Evolutionary conservation across 768 basidiomycete genomes (phyloP), one percentile per base, ranked within the genome.

Genomic region (Boletus rufocinnamomeus): DNA sequence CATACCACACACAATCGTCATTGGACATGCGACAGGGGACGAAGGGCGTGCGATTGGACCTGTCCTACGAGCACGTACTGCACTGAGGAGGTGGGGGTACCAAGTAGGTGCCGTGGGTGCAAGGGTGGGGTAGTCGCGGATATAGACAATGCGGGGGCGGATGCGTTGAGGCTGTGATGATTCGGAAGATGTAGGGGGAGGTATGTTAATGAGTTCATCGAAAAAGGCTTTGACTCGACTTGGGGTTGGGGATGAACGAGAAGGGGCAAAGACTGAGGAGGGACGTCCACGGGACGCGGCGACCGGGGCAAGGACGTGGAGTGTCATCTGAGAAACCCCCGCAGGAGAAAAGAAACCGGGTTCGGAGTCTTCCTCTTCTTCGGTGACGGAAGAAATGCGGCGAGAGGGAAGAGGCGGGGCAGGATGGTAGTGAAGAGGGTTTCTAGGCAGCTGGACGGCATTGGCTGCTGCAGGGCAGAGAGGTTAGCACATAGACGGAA

Each of bases 1-100:
- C 66, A 92, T 85, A n/a, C 93, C 93, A 65, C 96, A 90, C 19
- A 97, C 79, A 48, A 97, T 92, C 9, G 87, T 84, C 64, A 88
- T 90, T 3, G 93, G 91, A 67, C 84, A 84, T 37, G 73, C 63
- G 14, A 86, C 81, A 2, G 85, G 81, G n/a, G 84, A 82, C 6
- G 83, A 78, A 13, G 85, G 79, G 30, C 84, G 78, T 1, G 84
- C 74, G 9, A 87, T 75, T 4, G 86, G 79, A 2, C 88, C 86
- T 61, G 84, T 81, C 34, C 94, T 83, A 38, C 92, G 82, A 55
- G 86, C 79, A 44, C 87, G 84, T n/a, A 95, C 89, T 14, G 91
- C 87, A 30, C 84, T 79, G 16, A 94, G 78, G 27, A 98, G 80
- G 40, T 87, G 80, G 13, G 91, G 85, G 68, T 90, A 95, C 93